Evolutionary conservation across 495 filamentous ascomycete species (phyloP).

Genomic region (Rhizodiscina lignyota): DNA sequence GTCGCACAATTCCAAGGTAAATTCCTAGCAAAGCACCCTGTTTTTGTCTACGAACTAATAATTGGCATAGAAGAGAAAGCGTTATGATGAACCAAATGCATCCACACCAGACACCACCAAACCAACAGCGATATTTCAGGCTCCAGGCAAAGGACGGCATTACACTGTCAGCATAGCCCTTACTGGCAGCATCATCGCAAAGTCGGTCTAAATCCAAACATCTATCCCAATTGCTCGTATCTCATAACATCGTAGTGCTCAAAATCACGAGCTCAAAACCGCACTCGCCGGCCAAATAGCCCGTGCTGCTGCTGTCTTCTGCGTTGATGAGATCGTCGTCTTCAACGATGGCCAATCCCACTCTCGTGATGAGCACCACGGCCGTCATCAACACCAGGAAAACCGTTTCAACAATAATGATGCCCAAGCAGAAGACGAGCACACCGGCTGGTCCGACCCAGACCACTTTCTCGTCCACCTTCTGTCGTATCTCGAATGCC

Average conservation of each 20-base stretch:
- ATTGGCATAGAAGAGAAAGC: slow-evolving; percentile 3
- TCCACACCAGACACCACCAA: slow-evolving; percentile 31
- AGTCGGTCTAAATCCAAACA: slow-evolving; percentile 22
- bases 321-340: slow-evolving; percentile 60
- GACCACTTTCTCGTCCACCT: slow-evolving; percentile 56
- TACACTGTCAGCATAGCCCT: slow-evolving; percentile 41
- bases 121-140: slow-evolving; percentile 37
- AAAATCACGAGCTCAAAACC: slow-evolving; percentile 48
- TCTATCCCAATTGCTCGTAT: neutral
- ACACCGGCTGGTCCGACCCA: slow-evolving; percentile 48
- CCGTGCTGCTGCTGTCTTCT: slow-evolving; percentile 56
- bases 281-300: slow-evolving; percentile 49
- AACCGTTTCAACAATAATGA: neutral
- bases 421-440: slow-evolving; percentile 15
- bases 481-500: slow-evolving; percentile 57
- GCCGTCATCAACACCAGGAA: neutral
- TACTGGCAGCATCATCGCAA: slow-evolving; percentile 40
- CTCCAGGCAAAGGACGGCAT: slow-evolving; percentile 23
- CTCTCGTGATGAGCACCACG: neutral
- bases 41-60: too few species aligned
- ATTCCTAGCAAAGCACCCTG: too few species aligned
- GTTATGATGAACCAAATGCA: too few species aligned
- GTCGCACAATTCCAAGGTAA: too few species aligned
- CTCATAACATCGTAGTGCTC: slow-evolving; percentile 21
- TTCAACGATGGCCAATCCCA: slow-evolving; percentile 40